Conservation (phyloP, 2,329 filamentous ascomycete species). For the Karstenula rhodostoma region DNA sequence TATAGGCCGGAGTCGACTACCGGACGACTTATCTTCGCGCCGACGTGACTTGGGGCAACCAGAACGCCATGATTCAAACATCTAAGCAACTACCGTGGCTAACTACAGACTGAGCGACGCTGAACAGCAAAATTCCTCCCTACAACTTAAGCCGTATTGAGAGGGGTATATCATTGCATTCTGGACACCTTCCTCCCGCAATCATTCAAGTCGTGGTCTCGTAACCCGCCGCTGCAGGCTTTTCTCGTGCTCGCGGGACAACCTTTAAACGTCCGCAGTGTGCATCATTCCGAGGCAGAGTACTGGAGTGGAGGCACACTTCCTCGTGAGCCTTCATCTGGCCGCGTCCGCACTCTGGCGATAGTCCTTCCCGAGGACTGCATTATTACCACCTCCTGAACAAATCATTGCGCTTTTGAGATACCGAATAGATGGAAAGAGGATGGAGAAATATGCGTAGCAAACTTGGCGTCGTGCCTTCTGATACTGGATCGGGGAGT, state of each 20-base stretch:
- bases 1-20: neutral
- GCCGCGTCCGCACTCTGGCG: neutral
- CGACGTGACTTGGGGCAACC: neutral
- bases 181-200: constrained; percentile 38
- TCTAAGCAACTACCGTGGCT: neutral
- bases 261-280: neutral
- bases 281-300: neutral
- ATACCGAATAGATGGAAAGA: neutral
- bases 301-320: neutral
- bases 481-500: neutral
- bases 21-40: neutral
- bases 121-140: constrained; percentile 16
- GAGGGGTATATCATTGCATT: constrained; percentile 47
- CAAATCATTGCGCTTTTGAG: neutral
- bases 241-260: neutral
- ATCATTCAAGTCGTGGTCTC: constrained; percentile 31
- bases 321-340: neutral
- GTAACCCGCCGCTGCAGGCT: constrained; percentile 16
- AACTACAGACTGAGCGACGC: constrained; percentile 4
- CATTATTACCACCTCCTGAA: neutral
- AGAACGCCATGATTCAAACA: neutral
- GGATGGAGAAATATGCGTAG: neutral
- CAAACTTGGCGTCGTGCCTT: neutral
- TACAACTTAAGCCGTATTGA: constrained; percentile 19
- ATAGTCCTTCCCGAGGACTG: neutral